Evolutionary conservation across 1,284 basidiomycete genomes (phyloP), one percentile per base, ranked within the genome.

Genomic region (Hypsizygus ulmarius): DNA sequence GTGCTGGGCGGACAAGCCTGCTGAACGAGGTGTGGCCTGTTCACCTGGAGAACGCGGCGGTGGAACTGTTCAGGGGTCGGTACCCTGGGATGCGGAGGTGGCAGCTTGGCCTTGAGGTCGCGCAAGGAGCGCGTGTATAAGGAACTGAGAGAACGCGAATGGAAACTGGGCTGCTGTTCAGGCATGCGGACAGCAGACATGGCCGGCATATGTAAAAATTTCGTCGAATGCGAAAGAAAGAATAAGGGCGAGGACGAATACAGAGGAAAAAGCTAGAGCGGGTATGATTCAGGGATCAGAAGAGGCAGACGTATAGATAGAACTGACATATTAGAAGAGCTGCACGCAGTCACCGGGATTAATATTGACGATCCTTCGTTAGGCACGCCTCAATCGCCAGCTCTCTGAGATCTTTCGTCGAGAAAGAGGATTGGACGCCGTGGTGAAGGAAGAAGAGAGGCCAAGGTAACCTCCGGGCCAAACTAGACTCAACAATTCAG

Each of bases 71-170:
- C 50, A 25, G 49, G 43, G 18, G 42, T 34, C 11, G 51, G 43
- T 14, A 32, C 14, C 19, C 33, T 34, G 15, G 19, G 33, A 16
- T n/a, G n/a, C n/a, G 45, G 36, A 7, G 47, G 43, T n/a, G 30
- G 45, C 12, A 45, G 43, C 9, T 35, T 43, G n/a, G 42, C 37
- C 29, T 50, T 52, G 30, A 61, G 53, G 44, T 59, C 58, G 40
- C 49, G 49, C 32, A 61, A 36, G 36, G 56, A 61, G 37, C 52
- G 54, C 25, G 55, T 57, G 19, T 53, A 47, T 9, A 55, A 45
- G 34, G 32, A 39, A 21, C 36, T 16, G 39, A 53, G 49, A 43
- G 54, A 43, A 34, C 45, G 53, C 28, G 49, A 27, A 38, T 43
- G 39, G 21, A 32, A 41, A 43, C 27, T 29, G 41, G 45, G 25